Conservation (phyloP, 2,329 filamentous ascomycete genomes). For the Aspergillus felis region DNA sequence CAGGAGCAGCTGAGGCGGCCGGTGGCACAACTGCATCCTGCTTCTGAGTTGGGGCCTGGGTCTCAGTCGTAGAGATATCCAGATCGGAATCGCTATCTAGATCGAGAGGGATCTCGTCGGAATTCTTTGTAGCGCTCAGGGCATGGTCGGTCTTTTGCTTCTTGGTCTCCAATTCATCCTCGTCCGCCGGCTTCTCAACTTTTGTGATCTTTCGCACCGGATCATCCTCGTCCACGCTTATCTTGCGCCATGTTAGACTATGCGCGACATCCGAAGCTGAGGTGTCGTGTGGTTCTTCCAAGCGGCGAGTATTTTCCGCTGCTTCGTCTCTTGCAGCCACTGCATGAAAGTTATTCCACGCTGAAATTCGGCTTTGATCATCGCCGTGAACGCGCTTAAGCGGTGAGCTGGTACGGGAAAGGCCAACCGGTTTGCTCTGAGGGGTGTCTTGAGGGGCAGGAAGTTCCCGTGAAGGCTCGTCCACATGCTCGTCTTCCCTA, state of each 20-base stretch:
- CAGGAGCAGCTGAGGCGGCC: neutral
- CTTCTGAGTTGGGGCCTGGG: neutral
- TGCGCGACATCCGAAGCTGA: conserved; percentile 21
- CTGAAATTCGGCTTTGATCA: conserved; percentile 22
- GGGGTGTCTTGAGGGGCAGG: neutral
- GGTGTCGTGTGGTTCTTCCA: conserved; percentile 18
- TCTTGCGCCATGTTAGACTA: conserved; percentile 37
- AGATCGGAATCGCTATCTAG: conserved; percentile 23
- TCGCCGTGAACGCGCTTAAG: conserved; percentile 1
- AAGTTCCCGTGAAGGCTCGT: neutral
- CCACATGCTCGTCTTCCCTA: neutral
- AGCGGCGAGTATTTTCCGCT: conserved; percentile 27
- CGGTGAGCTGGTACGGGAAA: neutral
- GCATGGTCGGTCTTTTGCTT: conserved; percentile 19
- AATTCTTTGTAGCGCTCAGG: conserved; percentile 44
- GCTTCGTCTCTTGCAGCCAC: conserved; percentile 31
- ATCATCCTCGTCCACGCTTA: conserved; percentile 30
- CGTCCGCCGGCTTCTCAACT: conserved; percentile 13
- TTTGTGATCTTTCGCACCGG: conserved; percentile 19
- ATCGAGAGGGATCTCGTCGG: conserved; percentile 43
- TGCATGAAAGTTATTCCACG: conserved; percentile 38
- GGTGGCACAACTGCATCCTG: neutral
- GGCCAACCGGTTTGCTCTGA: neutral
- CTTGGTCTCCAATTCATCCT: conserved; percentile 11
- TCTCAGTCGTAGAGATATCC: conserved; percentile 8